Percentiles rank a stretch among this genome's conserved stretches.
These are phyloP conservation scores for Phanerochaete sordida DNA, from an alignment of 768 basidiomycete species.

Conservation along the genomic window DNA sequence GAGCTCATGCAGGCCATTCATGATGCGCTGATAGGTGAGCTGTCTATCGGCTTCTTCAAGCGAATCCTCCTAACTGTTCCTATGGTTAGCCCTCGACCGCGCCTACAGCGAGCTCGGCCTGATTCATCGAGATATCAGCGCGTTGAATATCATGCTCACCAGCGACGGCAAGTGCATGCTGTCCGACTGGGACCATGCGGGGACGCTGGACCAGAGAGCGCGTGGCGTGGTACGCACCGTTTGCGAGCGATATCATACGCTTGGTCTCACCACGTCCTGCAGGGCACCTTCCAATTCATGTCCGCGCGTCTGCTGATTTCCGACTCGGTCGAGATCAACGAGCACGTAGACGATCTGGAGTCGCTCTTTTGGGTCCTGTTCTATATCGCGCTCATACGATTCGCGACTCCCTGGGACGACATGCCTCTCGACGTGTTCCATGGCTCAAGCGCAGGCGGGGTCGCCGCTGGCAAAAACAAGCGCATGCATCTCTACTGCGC, in stretches of 20 bases:
- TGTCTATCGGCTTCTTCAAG: background rate
- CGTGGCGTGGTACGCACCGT: background rate
- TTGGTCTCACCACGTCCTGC: too few relatives aligned
- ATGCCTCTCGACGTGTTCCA: too few relatives aligned
- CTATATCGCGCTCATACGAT: too few relatives aligned
- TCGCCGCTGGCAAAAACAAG: too few relatives aligned
- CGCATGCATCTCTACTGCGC: too few relatives aligned
- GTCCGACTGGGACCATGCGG: conserved; percentile 10
- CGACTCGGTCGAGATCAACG: conserved; percentile 3
- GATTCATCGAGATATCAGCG: conserved; percentile 11
- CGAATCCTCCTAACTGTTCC: background rate
- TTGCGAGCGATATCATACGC: too few relatives aligned
- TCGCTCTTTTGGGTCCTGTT: conserved; percentile 6
- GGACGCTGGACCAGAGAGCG: background rate
- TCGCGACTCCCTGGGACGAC: too few relatives aligned
- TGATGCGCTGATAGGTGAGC: background rate
- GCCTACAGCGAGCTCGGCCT: background rate
- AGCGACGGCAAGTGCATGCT: conserved; percentile 1
- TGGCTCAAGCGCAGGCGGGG: too few relatives aligned
- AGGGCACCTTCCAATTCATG: conserved; percentile 17
- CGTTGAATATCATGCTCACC: conserved; percentile 7
- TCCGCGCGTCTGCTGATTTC: background rate
- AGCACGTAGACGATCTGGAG: conserved; percentile 13
- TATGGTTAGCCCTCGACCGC: background rate
- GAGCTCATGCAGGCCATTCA: background rate